A percentile compares a stretch with the other conserved stretches of the same genome.
phyloP scores from a whole-genome alignment of 192 early-diverging fungal genomes.

The Borealophlyctis nickersoniae region DNA sequence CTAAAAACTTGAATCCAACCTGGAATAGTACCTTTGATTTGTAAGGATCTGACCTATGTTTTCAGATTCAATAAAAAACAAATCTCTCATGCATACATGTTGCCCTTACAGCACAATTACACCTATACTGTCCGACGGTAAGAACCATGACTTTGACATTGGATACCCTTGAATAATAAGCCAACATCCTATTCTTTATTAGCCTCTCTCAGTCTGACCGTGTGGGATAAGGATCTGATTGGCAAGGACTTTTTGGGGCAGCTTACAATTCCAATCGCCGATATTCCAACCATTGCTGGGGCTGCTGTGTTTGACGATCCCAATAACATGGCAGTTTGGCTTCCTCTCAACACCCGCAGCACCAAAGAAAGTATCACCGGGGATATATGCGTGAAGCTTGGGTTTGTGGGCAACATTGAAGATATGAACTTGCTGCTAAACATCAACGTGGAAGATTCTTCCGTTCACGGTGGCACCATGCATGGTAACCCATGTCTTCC shows the following conservation, averaged over 20 bases:
- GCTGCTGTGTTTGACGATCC: conserved; percentile 46
- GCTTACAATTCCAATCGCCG: conserved; percentile 52
- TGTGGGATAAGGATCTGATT: conserved; percentile 71
- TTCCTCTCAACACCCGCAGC: conserved; percentile 33
- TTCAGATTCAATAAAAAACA: not conserved
- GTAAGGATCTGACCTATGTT: conserved; percentile 10
- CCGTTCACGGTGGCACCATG: conserved; percentile 15
- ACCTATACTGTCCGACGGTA: not conserved
- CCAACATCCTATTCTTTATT: conserved; percentile 11
- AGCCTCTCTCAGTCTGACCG: conserved; percentile 38
- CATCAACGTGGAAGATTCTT: conserved; percentile 9
- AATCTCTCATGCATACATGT: not conserved
- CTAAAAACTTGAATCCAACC: conserved; percentile 61
- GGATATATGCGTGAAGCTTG: conserved; percentile 39
- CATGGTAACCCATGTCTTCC: no score
- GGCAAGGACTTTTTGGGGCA: conserved; percentile 67
- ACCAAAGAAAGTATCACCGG: conserved; percentile 25
- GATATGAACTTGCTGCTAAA: conserved; percentile 25
- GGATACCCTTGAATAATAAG: conserved; percentile 1
- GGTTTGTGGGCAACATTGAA: conserved; percentile 33
- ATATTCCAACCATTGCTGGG: conserved; percentile 43
- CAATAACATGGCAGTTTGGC: conserved; percentile 44
- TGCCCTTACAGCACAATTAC: not conserved
- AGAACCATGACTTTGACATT: not conserved
- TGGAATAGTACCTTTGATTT: conserved; percentile 66